Percentiles rank a stretch among this genome's conserved stretches.
phyloP scores from a whole-genome alignment of 2,329 filamentous ascomycete genomes.

The Ophiostoma sp. region DNA sequence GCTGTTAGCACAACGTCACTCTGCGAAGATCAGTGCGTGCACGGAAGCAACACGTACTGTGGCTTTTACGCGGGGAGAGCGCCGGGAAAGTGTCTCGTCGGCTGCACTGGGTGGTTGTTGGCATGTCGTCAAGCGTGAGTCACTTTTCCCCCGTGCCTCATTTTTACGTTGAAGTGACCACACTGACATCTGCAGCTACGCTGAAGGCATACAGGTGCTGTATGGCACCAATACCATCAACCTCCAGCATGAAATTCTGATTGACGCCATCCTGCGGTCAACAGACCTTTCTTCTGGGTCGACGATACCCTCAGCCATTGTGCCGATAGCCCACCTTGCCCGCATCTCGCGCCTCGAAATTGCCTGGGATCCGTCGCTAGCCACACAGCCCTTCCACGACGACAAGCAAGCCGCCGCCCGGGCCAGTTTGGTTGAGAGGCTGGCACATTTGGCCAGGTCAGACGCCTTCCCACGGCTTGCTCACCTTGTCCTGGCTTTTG shows the following conservation, averaged over 20 bases:
- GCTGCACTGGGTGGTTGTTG: neutral
- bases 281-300: neutral
- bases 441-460: neutral
- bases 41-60: neutral
- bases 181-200: neutral
- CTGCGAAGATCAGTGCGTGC: neutral
- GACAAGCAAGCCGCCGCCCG: neutral
- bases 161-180: neutral
- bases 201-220: neutral
- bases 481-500: neutral
- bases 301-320: neutral
- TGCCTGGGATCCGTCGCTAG: neutral
- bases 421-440: neutral
- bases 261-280: neutral
- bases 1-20: neutral
- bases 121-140: neutral
- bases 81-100: neutral
- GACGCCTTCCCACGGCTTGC: neutral
- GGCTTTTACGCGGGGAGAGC: neutral
- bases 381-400: neutral
- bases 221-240: conserved; percentile 2
- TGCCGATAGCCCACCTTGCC: neutral
- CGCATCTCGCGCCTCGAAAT: neutral
- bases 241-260: neutral
- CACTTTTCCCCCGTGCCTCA: neutral